phyloP scores from a whole-genome alignment of 495 filamentous ascomycete genomes.

The Usnea hakonensis region DNA sequence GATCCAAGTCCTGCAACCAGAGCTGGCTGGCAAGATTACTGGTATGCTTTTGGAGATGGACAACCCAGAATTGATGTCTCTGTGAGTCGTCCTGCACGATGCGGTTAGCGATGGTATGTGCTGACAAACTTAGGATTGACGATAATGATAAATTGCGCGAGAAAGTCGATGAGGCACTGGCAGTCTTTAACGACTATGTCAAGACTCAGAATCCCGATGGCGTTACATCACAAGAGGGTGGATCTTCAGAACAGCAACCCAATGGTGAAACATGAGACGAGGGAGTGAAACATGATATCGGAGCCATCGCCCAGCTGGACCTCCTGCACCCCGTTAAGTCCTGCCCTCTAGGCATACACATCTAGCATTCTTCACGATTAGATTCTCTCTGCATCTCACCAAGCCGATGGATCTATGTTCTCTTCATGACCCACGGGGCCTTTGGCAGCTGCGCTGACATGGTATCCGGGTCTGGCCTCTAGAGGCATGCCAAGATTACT shows the following conservation, averaged over 20 bases:
- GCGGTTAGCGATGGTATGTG: neutral
- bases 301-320: neutral
- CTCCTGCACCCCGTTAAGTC: neutral
- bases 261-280: conserved; percentile 44
- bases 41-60: conserved; percentile 99
- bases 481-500: conserved; percentile 1
- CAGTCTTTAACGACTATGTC: conserved; percentile 96
- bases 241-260: conserved; percentile 23
- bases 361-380: neutral
- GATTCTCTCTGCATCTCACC: neutral
- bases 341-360: neutral
- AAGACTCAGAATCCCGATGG: conserved; percentile 58
- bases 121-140: conserved; percentile 57
- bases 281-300: conserved; percentile 39
- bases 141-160: conserved; percentile 81
- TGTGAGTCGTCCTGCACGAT: conserved; percentile 61
- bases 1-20: conserved; percentile 86
- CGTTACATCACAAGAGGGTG: conserved; percentile 32
- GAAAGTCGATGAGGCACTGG: conserved; percentile 96
- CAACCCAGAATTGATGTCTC: conserved; percentile 78
- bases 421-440: neutral
- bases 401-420: neutral
- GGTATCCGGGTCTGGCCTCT: conserved; percentile 1
- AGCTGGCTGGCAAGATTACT: conserved; percentile 97
- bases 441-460: conserved; percentile 13